phyloP scores from a whole-genome alignment of 2,329 filamentous ascomycete genomes.

The Ophiognomonia clavigignenti-juglandacearum region DNA sequence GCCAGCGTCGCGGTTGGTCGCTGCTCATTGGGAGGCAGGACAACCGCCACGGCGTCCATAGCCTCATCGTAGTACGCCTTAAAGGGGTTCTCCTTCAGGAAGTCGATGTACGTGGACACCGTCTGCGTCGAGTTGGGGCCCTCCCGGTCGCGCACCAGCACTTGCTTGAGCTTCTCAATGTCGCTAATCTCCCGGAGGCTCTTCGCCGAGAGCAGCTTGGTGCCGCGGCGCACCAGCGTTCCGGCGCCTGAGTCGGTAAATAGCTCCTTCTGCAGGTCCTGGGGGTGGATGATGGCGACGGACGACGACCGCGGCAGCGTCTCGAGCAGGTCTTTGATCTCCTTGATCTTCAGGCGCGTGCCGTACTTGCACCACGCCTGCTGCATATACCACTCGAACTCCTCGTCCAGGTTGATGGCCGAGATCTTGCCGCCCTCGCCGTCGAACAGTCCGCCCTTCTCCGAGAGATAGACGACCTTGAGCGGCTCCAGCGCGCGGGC shows the following conservation, averaged over 20 bases:
- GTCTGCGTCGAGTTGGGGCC: slow-evolving; percentile 77
- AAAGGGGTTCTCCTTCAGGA: slow-evolving; percentile 72
- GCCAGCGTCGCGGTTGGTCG: slow-evolving; percentile 75
- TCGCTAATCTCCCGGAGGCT: slow-evolving; percentile 72
- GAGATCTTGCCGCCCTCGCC: slow-evolving; percentile 94
- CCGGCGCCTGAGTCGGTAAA: slow-evolving; percentile 95
- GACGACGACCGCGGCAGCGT: slow-evolving; percentile 86
- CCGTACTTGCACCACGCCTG: slow-evolving; percentile 95
- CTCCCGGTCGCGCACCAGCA: slow-evolving; percentile 75
- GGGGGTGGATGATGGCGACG: slow-evolving; percentile 95
- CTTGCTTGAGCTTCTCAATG: slow-evolving; percentile 70
- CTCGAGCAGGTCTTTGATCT: slow-evolving; percentile 91
- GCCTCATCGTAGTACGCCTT: slow-evolving; percentile 91
- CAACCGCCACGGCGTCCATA: slow-evolving; percentile 88
- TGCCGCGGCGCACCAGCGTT: slow-evolving; percentile 85
- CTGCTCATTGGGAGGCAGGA: slow-evolving; percentile 66
- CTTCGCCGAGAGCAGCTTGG: slow-evolving; percentile 74
- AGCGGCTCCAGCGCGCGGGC: slow-evolving; percentile 84
- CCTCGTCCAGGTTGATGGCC: slow-evolving; percentile 93
- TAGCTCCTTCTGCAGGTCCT: slow-evolving; percentile 90
- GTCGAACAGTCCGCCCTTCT: slow-evolving; percentile 95
- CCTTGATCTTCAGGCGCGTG: slow-evolving; percentile 92
- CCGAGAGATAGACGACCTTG: slow-evolving; percentile 97
- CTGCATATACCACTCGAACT: slow-evolving; percentile 87
- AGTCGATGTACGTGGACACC: slow-evolving; percentile 81